These are phyloP conservation scores for Claviceps sp. DNA, from an alignment of 2,329 filamentous ascomycete genomes.

Conservation along the genomic window DNA sequence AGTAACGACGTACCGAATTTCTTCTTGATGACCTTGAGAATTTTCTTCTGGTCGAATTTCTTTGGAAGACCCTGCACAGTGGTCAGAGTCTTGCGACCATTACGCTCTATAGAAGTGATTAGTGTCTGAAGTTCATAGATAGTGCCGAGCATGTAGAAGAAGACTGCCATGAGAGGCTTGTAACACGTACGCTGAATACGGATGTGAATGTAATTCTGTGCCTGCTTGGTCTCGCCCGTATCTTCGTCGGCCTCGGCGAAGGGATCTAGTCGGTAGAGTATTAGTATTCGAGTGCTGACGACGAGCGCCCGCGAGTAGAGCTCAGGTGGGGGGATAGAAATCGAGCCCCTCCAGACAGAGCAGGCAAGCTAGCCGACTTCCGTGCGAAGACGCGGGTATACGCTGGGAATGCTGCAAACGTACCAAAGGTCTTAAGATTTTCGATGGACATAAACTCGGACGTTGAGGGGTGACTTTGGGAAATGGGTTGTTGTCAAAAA, in stretches of 20 bases:
- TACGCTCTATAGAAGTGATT: constrained; percentile 61
- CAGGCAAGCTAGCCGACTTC: neutral
- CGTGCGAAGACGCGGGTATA: neutral
- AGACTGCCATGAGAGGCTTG: neutral
- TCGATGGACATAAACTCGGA: constrained; percentile 97
- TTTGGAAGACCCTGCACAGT: constrained; percentile 97
- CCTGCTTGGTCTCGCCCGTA: constrained; percentile 86
- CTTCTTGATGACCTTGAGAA: constrained; percentile 99
- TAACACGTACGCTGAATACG: constrained; percentile 81
- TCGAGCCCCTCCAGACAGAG: neutral
- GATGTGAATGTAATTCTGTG: constrained; percentile 98
- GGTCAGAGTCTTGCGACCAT: constrained; percentile 99
- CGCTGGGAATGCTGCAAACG: constrained; percentile 17
- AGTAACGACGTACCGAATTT: constrained; percentile 62
- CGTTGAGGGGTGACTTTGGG: constrained; percentile 44
- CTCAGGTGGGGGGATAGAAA: neutral
- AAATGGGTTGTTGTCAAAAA: constrained; percentile 29
- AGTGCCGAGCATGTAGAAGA: neutral
- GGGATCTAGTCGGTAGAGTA: constrained; percentile 55
- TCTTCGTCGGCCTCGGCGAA: constrained; percentile 99
- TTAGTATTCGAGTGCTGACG: neutral
- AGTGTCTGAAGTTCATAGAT: constrained; percentile 16
- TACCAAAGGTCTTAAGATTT: constrained; percentile 95
- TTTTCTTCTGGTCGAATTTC: constrained; percentile 99
- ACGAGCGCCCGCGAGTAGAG: constrained; percentile 13